These are phyloP conservation scores for Mangifera indica DNA, from an alignment of 345 rosid species.

Conservation along the genomic window DNA sequence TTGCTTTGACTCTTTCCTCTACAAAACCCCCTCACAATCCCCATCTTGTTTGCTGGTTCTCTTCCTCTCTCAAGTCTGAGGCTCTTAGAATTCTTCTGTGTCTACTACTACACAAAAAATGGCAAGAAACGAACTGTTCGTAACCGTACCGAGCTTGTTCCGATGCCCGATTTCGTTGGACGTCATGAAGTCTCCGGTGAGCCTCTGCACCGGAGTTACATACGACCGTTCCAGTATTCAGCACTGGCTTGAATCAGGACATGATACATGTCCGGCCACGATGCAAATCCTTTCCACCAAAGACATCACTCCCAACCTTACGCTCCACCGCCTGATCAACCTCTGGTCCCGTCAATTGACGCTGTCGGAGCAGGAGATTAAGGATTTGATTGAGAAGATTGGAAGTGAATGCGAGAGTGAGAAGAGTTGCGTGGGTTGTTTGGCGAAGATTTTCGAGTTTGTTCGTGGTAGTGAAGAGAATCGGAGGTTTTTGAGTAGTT, in stretches of 20 bases:
- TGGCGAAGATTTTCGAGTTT: conserved; percentile 26
- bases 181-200: conserved; percentile 59
- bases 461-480: conserved; percentile 32
- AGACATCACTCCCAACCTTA: conserved; percentile 48
- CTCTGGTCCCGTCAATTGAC: conserved; percentile 28
- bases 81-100: too few relatives aligned
- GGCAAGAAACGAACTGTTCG: conserved; percentile 41
- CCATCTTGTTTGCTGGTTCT: neutral
- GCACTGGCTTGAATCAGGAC: conserved; percentile 53
- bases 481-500: conserved; percentile 30
- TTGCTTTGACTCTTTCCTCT: conserved; percentile 21
- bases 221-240: conserved; percentile 57
- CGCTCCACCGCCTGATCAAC: conserved; percentile 48
- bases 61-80: neutral
- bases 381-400: conserved; percentile 8
- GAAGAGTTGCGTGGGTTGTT: neutral
- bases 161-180: conserved; percentile 55
- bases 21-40: conserved; percentile 17
- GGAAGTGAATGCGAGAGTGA: conserved; percentile 5
- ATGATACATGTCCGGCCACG: conserved; percentile 58
- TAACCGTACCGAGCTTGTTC: conserved; percentile 49
- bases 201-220: conserved; percentile 59
- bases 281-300: conserved; percentile 48
- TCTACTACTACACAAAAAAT: neutral
- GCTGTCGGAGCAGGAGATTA: conserved; percentile 23